These are phyloP conservation scores for Pichiaceae sp. DNA, from an alignment of 1,139 yeast genomes.

Conservation along the genomic window DNA sequence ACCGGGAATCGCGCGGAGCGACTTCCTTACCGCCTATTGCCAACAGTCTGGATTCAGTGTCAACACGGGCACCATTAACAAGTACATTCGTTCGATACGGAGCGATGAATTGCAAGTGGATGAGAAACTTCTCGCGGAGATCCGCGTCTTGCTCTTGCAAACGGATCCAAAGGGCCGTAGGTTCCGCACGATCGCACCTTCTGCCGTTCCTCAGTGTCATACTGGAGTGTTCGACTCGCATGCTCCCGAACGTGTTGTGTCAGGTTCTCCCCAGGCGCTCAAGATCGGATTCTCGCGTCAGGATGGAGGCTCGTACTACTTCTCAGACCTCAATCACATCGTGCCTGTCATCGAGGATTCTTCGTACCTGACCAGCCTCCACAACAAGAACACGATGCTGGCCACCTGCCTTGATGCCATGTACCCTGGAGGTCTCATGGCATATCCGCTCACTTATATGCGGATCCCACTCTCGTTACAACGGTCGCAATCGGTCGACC, in stretches of 20 bases:
- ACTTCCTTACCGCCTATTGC: slow-evolving; percentile 15
- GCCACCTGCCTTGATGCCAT: slow-evolving; percentile 16
- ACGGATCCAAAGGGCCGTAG: neutral
- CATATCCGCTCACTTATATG: slow-evolving; percentile 19
- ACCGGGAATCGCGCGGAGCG: slow-evolving; percentile 14
- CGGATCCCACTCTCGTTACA: slow-evolving; percentile 18
- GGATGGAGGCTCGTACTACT: slow-evolving; percentile 4
- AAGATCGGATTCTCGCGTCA: slow-evolving; percentile 2
- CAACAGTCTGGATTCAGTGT: slow-evolving; percentile 10
- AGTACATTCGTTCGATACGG: slow-evolving; percentile 15
- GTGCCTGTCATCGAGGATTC: slow-evolving; percentile 15
- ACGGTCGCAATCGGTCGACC: slow-evolving; percentile 13
- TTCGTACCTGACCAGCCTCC: slow-evolving; percentile 13
- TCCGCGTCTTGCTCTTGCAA: slow-evolving; percentile 10
- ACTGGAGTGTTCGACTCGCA: neutral
- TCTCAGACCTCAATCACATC: slow-evolving; percentile 14
- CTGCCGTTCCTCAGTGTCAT: neutral
- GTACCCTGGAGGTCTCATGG: slow-evolving; percentile 6
- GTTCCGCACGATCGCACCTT: neutral
- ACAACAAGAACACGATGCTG: slow-evolving; percentile 8
- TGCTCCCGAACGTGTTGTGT: neutral
- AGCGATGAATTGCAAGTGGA: slow-evolving; percentile 14
- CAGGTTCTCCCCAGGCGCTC: neutral
- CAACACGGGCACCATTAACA: slow-evolving; percentile 19
- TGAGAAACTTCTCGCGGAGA: slow-evolving; percentile 9